A percentile compares a stretch with the other conserved stretches of the same genome.
Conservation (phyloP, 257 asterid genomes). For the Nicotiana tabacum region DNA sequence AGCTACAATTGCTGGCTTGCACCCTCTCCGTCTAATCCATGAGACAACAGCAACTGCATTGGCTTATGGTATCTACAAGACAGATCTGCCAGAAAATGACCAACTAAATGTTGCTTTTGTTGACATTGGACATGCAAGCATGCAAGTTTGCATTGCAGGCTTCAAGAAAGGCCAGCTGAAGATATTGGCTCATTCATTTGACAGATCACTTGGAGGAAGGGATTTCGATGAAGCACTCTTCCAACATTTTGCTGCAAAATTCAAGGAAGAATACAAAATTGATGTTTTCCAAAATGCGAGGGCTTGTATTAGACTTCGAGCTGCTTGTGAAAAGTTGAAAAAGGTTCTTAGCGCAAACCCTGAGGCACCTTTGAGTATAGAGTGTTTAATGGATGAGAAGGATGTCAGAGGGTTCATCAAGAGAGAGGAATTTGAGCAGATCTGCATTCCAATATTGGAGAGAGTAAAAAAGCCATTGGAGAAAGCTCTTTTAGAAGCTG, state of each 20-base stretch:
- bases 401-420: slow-evolving; percentile 87
- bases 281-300: slow-evolving; percentile 84
- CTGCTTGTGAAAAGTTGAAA: slow-evolving; percentile 40
- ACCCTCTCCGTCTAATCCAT: slow-evolving; percentile 83
- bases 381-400: slow-evolving; percentile 94
- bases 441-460: slow-evolving; percentile 74
- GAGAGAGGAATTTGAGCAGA: slow-evolving; percentile 89
- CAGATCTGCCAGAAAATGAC: slow-evolving; percentile 84
- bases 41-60: slow-evolving; percentile 96
- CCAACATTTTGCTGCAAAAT: slow-evolving; percentile 83
- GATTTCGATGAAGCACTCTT: slow-evolving; percentile 92
- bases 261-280: slow-evolving; percentile 86
- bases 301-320: slow-evolving; percentile 91
- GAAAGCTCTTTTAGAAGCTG: slow-evolving; percentile 83
- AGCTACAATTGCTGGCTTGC: slow-evolving; percentile 90
- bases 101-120: slow-evolving; percentile 73
- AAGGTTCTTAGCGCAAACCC: slow-evolving; percentile 81
- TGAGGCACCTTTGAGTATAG: slow-evolving; percentile 86
- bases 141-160: slow-evolving; percentile 93
- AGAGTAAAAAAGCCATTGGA: slow-evolving; percentile 91
- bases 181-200: slow-evolving; percentile 84
- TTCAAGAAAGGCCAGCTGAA: slow-evolving; percentile 93
- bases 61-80: slow-evolving; percentile 94
- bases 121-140: slow-evolving; percentile 83
- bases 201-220: slow-evolving; percentile 88